Evolutionary conservation across 192 early-diverging fungal species (phyloP).

Genomic region (Spizellomyces sp.): DNA sequence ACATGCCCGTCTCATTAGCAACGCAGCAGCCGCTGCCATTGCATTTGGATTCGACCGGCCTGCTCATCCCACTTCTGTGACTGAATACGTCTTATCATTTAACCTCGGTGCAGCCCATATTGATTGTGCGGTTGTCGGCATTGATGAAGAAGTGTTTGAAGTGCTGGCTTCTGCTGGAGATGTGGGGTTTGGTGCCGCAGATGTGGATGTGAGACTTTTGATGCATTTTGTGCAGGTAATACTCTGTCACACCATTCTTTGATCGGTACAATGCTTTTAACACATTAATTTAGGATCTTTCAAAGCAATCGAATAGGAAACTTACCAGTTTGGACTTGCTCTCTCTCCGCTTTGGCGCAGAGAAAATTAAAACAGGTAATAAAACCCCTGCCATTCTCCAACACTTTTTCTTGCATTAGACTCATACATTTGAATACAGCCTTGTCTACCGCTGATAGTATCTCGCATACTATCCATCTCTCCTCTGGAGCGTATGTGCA

Average conservation of each 20-base stretch:
- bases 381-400: not conserved
- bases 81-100: not conserved
- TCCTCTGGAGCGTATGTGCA: constrained; percentile 1
- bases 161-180: constrained; percentile 1
- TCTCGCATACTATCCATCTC: not conserved
- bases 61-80: too few species aligned
- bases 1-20: constrained; percentile 1
- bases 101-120: not conserved
- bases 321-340: constrained; percentile 5
- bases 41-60: constrained; percentile 3
- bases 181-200: constrained; percentile 2
- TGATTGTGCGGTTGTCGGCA: not conserved
- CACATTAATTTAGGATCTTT: too few species aligned
- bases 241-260: too few species aligned
- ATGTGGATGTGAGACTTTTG: not conserved
- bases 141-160: constrained; percentile 1
- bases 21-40: constrained; percentile 1
- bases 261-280: too few species aligned
- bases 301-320: not conserved
- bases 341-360: not conserved
- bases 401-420: not conserved
- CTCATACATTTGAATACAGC: not conserved
- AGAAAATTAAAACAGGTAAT: not conserved
- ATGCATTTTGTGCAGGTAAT: constrained; percentile 3
- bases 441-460: constrained; percentile 1